phyloP scores from a whole-genome alignment of 371 early-diverging fungal species.

The Mortierella sp. region DNA sequence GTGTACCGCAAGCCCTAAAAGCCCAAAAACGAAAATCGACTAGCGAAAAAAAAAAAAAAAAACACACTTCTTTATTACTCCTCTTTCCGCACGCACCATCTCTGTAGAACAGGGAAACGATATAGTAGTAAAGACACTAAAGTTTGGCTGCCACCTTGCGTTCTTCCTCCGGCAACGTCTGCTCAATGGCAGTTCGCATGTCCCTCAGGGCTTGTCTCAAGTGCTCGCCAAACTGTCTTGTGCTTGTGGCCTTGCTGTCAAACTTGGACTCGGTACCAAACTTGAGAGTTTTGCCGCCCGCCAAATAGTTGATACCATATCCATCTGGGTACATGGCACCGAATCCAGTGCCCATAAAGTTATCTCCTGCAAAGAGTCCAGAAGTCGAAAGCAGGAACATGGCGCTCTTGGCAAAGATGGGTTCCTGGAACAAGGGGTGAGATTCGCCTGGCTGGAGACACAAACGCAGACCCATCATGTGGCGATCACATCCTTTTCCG shows the following conservation, averaged over 20 bases:
- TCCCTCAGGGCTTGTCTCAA: conserved; percentile 64
- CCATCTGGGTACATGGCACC: conserved; percentile 81
- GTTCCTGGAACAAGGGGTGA: conserved; percentile 80
- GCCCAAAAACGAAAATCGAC: neutral
- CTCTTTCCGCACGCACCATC: too few relatives aligned
- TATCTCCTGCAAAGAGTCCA: conserved; percentile 76
- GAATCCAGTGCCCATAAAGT: conserved; percentile 83
- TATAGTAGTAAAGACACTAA: too few relatives aligned
- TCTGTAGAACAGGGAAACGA: too few relatives aligned
- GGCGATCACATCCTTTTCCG: conserved; percentile 87
- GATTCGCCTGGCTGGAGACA: conserved; percentile 56
- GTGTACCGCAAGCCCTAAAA: conserved; percentile 44
- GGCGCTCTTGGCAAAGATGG: conserved; percentile 70
- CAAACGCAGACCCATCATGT: conserved; percentile 81
- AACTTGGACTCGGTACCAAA: conserved; percentile 87
- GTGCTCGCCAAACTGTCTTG: conserved; percentile 58
- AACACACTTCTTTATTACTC: too few relatives aligned
- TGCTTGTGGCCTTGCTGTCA: conserved; percentile 56
- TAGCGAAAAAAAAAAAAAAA: neutral
- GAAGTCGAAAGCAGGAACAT: conserved; percentile 83
- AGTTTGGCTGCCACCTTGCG: conserved; percentile 33
- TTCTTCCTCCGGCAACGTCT: conserved; percentile 42
- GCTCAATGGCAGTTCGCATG: conserved; percentile 55
- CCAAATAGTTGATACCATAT: conserved; percentile 91
- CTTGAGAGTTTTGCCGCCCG: conserved; percentile 71